Evolutionary conservation across 176 grass and related monocot species (phyloP), one percentile per base, ranked within the genome.

Genomic region (Carex cristatella): DNA sequence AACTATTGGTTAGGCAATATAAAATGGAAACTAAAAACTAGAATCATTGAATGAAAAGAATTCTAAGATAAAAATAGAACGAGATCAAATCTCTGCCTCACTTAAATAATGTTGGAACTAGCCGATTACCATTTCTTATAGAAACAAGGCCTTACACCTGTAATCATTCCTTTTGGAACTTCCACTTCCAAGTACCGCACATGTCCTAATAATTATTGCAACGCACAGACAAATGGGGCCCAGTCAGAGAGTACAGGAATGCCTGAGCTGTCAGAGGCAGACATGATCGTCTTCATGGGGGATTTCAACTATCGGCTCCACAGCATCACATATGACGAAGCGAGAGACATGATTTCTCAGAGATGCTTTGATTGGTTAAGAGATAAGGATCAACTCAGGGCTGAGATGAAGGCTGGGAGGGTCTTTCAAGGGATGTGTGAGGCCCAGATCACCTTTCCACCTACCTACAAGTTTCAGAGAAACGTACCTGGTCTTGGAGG

Each of bases 401-500:
- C 85, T 66, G 92, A 98, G 88, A 98, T 94, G 95, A 93, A 94
- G 87, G 88, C 84, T 65, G 95, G 95, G 72, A 94, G 91, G 79
- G 92, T 98, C 19, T 98, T 98, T 90, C 95, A 98, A 90, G 95
- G 95, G 86, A 98, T 98, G 92, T 87, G 95, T 84, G 95, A 98
- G 90, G 95, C 88, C n/a, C 87, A 94, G 44, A 94, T 98, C 85
- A 93, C 94, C 89, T 98, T 98, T 86, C 92, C 95, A 77, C 95
- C 95, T 48, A 98, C 95, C 58, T 98, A 98, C 86, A 98, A 94
- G 89, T 98, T 98, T 81, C 92, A 98, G 85, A 94, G 90, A 77
- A 83, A 94, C n/a, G 61, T 85, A 66, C 86, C 91, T 81, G 95
- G 95, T 80, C 88, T 98, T 38, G 92, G 90, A 94, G 95, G 95